phyloP scores from a whole-genome alignment of 257 asterid species.

The Misopates orontium region DNA sequence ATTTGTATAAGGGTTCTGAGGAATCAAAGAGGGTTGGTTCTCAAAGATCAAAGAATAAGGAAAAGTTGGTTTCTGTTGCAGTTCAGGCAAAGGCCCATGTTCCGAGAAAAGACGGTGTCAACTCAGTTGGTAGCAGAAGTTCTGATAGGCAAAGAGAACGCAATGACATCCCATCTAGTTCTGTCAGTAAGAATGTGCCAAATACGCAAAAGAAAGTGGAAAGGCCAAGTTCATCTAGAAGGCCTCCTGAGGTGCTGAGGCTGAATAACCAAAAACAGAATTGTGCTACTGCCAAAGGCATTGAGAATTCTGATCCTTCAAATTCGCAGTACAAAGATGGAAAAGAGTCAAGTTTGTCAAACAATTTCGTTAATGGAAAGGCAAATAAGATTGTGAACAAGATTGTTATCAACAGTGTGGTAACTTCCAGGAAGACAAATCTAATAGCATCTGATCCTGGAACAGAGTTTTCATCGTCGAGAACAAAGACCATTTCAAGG shows the following conservation, averaged over 20 bases:
- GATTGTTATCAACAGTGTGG: slow-evolving; percentile 53
- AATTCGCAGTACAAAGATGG: slow-evolving; percentile 48
- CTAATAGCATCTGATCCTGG: slow-evolving; percentile 51
- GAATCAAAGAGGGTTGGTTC: slow-evolving; percentile 50
- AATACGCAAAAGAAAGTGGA: slow-evolving; percentile 53
- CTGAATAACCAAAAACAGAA: slow-evolving; percentile 91
- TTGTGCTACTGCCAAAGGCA: slow-evolving; percentile 44
- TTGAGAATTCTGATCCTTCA: slow-evolving; percentile 43
- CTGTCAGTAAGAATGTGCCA: slow-evolving; percentile 41
- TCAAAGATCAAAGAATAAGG: slow-evolving; percentile 58
- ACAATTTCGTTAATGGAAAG: slow-evolving; percentile 27
- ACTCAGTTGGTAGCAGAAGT: slow-evolving; percentile 44
- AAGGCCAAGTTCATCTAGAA: slow-evolving; percentile 46
- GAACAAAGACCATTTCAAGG: slow-evolving; percentile 44
- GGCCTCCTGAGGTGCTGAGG: slow-evolving; percentile 66
- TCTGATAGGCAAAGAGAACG: slow-evolving; percentile 54
- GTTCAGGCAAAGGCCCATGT: slow-evolving; percentile 56
- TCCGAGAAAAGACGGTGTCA: slow-evolving; percentile 54
- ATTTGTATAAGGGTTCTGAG: slow-evolving; percentile 45
- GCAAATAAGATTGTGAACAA: slow-evolving; percentile 56
- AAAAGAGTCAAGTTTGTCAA: slow-evolving; percentile 42
- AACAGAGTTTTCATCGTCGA: slow-evolving; percentile 55
- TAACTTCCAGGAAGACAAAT: slow-evolving; percentile 54
- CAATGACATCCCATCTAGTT: slow-evolving; percentile 38
- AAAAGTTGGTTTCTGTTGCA: slow-evolving; percentile 53